Conservation (phyloP, 2,329 filamentous ascomycete species). For the Ophiosphaerella narmari region DNA sequence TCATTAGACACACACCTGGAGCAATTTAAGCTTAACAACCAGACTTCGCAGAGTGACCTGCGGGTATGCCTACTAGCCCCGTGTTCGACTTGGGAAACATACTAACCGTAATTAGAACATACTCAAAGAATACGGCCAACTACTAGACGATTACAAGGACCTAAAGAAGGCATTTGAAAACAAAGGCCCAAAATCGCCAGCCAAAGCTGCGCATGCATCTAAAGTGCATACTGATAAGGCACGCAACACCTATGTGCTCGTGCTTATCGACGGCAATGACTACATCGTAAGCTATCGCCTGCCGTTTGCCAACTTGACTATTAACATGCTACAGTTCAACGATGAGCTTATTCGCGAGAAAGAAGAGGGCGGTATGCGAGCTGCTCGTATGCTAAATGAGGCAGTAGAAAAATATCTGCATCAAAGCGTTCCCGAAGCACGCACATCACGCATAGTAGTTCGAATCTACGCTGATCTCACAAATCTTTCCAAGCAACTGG, state of each 20-base stretch:
- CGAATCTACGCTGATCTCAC: slow-evolving; percentile 62
- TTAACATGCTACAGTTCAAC: slow-evolving; percentile 48
- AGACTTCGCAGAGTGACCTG: slow-evolving; percentile 23
- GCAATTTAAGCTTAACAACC: slow-evolving; percentile 32
- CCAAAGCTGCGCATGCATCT: slow-evolving; percentile 34
- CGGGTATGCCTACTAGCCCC: slow-evolving; percentile 12
- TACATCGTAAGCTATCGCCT: slow-evolving; percentile 48
- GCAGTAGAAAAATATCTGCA: slow-evolving; percentile 50
- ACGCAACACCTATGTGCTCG: slow-evolving; percentile 63
- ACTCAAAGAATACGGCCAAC: slow-evolving; percentile 47
- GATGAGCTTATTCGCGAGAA: slow-evolving; percentile 55
- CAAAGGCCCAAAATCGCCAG: slow-evolving; percentile 47
- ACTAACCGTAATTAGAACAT: slow-evolving; percentile 31
- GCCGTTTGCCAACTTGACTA: background rate
- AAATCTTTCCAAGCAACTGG: slow-evolving; percentile 57
- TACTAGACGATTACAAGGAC: slow-evolving; percentile 60
- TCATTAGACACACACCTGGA: slow-evolving; percentile 35
- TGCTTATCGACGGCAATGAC: slow-evolving; percentile 66
- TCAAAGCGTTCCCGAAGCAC: slow-evolving; percentile 36
- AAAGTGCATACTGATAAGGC: slow-evolving; percentile 28
- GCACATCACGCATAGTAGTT: slow-evolving; percentile 59
- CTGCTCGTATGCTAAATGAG: slow-evolving; percentile 59
- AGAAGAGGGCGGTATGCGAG: slow-evolving; percentile 60
- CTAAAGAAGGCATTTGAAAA: slow-evolving; percentile 64
- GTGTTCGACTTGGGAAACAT: background rate